These are phyloP conservation scores for Edaphochlamys debaryana DNA, from an alignment of 139 green algal genomes.

Conservation along the genomic window DNA sequence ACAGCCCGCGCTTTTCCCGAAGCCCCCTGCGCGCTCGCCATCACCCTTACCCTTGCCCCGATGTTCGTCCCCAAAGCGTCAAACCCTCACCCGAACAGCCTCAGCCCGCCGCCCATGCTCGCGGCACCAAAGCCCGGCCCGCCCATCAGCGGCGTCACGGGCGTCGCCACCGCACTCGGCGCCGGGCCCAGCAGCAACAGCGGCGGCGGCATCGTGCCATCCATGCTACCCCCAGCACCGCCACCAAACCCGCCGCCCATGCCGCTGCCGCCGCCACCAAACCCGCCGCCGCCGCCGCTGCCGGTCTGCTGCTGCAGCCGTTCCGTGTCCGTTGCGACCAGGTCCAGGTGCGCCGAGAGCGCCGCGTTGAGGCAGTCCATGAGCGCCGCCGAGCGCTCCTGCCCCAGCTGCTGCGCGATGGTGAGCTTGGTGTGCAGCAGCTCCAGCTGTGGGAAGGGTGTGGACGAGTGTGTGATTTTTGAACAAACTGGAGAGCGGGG, in stretches of 20 bases:
- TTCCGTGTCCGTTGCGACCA: constrained; percentile 17
- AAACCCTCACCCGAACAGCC: constrained; percentile 21
- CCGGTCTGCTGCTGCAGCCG: not conserved
- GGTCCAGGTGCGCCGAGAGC: constrained; percentile 7
- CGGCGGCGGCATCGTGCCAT: not conserved
- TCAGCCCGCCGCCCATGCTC: not conserved
- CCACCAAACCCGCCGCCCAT: not conserved
- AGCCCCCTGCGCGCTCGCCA: too few relatives aligned
- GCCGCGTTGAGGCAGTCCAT: not conserved
- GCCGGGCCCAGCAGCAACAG: not conserved
- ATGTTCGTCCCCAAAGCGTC: too few relatives aligned
- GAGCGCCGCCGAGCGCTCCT: constrained; percentile 8
- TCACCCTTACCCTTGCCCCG: too few relatives aligned
- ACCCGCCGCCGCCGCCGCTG: too few relatives aligned
- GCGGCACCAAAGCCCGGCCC: not conserved
- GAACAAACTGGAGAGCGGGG: not conserved
- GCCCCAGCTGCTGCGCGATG: constrained; percentile 19
- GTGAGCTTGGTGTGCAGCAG: constrained; percentile 29
- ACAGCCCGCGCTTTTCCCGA: too few relatives aligned
- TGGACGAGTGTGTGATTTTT: too few relatives aligned
- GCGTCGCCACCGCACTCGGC: not conserved
- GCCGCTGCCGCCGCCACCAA: not conserved
- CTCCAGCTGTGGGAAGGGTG: constrained; percentile 10
- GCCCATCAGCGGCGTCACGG: not conserved
- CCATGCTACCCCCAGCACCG: not conserved